Evolutionary conservation across 1,139 yeast species (phyloP).

Genomic region (Debaryomycetaceae sp.): DNA sequence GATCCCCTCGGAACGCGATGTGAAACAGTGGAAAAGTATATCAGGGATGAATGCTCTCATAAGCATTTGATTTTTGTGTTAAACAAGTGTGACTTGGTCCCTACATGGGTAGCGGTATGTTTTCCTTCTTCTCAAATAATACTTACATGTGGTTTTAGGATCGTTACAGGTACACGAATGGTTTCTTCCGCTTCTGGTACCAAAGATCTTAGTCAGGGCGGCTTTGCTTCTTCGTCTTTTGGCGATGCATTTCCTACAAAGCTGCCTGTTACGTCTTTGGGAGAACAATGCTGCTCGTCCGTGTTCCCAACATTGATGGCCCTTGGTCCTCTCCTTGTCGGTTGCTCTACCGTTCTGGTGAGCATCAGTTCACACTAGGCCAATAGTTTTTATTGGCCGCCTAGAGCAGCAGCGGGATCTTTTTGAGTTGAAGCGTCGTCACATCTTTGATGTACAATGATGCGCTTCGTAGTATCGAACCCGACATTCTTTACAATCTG

Average conservation of each 20-base stretch:
- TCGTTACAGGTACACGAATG: no score
- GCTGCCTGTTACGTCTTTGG: slow-evolving; percentile 97
- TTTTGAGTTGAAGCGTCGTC: slow-evolving; percentile 54
- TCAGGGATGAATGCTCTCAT: slow-evolving; percentile 89
- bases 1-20: slow-evolving; percentile 96
- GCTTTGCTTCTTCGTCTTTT: slow-evolving; percentile 14
- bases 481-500: slow-evolving; percentile 33
- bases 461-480: slow-evolving; percentile 63
- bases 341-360: slow-evolving; percentile 35
- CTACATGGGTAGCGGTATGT: slow-evolving; percentile 99
- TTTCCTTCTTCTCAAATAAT: slow-evolving; percentile 9
- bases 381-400: slow-evolving; percentile 34
- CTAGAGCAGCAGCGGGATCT: slow-evolving; percentile 35
- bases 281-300: slow-evolving; percentile 58
- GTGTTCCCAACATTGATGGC: slow-evolving; percentile 18
- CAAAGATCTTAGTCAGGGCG: slow-evolving; percentile 73
- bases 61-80: slow-evolving; percentile 90
- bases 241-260: slow-evolving; percentile 19
- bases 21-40: slow-evolving; percentile 84
- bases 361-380: slow-evolving; percentile 28
- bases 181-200: slow-evolving; percentile 12
- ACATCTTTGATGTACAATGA: slow-evolving; percentile 11
- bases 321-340: slow-evolving; percentile 3
- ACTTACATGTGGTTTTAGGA: no score
- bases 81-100: slow-evolving; percentile 96